Conservation (phyloP, 2,329 filamentous ascomycete species). For the Stachybotrys chlorohalonatus region DNA sequence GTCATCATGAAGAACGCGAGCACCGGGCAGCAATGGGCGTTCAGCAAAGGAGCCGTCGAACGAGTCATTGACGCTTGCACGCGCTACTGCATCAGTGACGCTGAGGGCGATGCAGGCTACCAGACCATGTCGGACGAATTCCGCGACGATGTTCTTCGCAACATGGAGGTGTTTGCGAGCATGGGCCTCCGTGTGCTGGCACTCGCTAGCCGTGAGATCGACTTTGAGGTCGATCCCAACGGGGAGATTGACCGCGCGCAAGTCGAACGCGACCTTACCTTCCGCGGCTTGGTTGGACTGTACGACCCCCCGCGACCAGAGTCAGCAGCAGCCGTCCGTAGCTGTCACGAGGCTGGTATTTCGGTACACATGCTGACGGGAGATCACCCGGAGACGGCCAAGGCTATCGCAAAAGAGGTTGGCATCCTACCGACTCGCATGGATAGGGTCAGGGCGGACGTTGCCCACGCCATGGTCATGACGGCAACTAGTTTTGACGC, state of each 20-base stretch:
- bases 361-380: constrained; percentile 61
- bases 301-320: constrained; percentile 65
- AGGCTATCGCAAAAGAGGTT: constrained; percentile 52
- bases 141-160: constrained; percentile 45
- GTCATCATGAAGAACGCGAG: constrained; percentile 47
- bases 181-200: constrained; percentile 60
- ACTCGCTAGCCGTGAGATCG: constrained; percentile 40
- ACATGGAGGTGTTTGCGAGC: constrained; percentile 54
- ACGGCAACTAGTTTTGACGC: constrained; percentile 56
- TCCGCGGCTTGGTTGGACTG: constrained; percentile 59
- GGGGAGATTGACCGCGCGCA: constrained; percentile 39
- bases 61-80: constrained; percentile 54
- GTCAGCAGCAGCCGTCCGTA: constrained; percentile 48
- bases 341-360: constrained; percentile 54
- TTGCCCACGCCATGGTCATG: constrained; percentile 52
- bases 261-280: constrained; percentile 51
- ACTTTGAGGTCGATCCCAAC: constrained; percentile 21
- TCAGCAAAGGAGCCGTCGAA: constrained; percentile 60
- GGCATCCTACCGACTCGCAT: constrained; percentile 46
- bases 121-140: constrained; percentile 39
- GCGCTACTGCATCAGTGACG: constrained; percentile 32
- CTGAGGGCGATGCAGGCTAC: constrained; percentile 18
- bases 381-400: constrained; percentile 55
- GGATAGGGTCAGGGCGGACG: constrained; percentile 39
- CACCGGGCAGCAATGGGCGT: constrained; percentile 20